Evolutionary conservation across 208 protist genomes (phyloP).

Genomic region (Leishmania tropica): DNA sequence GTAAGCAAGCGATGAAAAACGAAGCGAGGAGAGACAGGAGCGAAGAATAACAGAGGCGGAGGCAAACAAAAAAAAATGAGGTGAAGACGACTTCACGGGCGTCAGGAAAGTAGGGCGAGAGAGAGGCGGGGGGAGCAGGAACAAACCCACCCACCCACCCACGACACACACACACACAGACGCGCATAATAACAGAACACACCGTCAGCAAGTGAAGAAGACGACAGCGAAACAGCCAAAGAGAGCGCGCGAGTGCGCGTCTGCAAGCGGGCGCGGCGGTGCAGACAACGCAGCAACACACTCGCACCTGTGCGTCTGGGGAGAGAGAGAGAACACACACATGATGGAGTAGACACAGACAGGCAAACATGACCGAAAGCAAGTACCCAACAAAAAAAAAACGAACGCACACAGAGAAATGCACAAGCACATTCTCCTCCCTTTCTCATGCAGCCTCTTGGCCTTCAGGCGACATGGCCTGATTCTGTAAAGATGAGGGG

Average conservation of each 20-base stretch:
- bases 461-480: not conserved
- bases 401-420: not conserved
- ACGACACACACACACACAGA: no score
- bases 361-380: no score
- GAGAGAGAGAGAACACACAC: not conserved
- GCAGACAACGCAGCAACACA: not conserved
- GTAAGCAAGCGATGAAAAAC: not conserved
- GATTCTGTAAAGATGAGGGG: not conserved
- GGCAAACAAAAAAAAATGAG: not conserved
- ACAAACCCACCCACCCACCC: no score
- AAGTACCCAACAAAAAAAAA: not conserved
- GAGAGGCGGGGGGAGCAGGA: no score
- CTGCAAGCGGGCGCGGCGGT: not conserved
- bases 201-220: no score
- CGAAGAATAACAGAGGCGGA: not conserved
- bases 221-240: no score
- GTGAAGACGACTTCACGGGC: not conserved
- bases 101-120: no score
- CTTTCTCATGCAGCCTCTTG: not conserved
- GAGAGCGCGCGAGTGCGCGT: no score
- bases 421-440: not conserved
- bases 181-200: no score
- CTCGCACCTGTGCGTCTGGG: not conserved
- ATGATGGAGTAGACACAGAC: not conserved
- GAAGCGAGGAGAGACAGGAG: not conserved